Conservation (phyloP, 164 flowering plant species). For the Magnolia sinica region DNA sequence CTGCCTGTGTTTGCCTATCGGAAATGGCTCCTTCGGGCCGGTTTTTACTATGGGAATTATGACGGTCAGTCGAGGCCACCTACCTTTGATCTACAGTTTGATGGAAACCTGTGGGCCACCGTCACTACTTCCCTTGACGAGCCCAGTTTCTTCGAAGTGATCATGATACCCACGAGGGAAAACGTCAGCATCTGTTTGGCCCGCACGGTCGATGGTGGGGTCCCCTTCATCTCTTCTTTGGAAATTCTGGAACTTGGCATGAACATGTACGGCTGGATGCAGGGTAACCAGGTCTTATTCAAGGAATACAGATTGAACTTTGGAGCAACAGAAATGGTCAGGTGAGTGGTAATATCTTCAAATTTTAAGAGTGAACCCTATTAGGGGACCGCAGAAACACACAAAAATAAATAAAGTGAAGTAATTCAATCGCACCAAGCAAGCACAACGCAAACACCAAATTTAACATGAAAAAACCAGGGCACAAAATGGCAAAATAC, state of each 20-base stretch:
- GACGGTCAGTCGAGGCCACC: constrained; percentile 15
- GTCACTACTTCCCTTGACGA: not conserved
- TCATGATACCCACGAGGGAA: constrained; percentile 1
- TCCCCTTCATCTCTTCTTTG: constrained; percentile 22
- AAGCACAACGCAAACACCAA: too few relatives aligned
- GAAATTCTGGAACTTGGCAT: constrained; percentile 4
- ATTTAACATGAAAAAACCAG: too few relatives aligned
- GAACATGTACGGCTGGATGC: constrained; percentile 12
- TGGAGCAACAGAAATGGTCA: constrained; percentile 5
- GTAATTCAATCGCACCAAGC: too few relatives aligned
- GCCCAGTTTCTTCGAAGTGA: constrained; percentile 8
- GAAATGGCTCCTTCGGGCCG: constrained; percentile 10
- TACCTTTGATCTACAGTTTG: constrained; percentile 20
- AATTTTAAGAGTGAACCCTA: too few relatives aligned
- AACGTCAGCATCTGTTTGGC: constrained; percentile 13
- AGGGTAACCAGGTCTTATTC: constrained; percentile 13
- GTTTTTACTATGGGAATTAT: constrained; percentile 24
- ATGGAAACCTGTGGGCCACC: constrained; percentile 21
- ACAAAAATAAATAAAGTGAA: too few relatives aligned
- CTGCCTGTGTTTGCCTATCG: not conserved
- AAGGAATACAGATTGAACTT: constrained; percentile 8
- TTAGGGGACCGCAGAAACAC: too few relatives aligned
- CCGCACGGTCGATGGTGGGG: not conserved
- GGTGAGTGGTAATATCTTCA: not conserved
- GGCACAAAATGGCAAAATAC: too few relatives aligned